Evolutionary conservation across 2,329 filamentous ascomycete genomes (phyloP), one percentile per base, ranked within the genome.

Genomic region (Aspergillus pseudoglaucus): DNA sequence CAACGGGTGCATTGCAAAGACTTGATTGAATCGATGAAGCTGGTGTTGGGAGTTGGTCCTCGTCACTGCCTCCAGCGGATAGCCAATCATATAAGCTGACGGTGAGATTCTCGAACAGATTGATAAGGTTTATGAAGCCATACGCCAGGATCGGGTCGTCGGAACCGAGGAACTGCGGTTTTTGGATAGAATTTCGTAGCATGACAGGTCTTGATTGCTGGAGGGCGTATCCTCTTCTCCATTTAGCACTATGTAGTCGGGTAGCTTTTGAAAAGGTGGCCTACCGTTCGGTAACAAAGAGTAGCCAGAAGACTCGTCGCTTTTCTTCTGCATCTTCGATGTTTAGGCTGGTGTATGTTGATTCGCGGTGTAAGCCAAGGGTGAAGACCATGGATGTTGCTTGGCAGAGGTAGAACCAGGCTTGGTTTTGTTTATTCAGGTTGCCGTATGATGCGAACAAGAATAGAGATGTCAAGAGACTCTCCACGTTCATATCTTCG

Each of bases 351-450:
- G 75, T 56, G 60, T 88, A 89, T 2, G 64, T 67, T 2, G 64
- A 58, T 53, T 75, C 72, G 9, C 71, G 70, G 51, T 74, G 68
- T 41, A 75, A 60, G 0, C 64, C 64, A 25, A 75, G 57, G 1
- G 67, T 66, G 45, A 73, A 70, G 5, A 66, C 67, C 65, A 91
- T 74, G 5, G 87, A 90, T 1, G 82, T 84, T 5, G 85, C 85
- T 66, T 93, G 87, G 22, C 87, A 82, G 8, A 91, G 72, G 62
- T 88, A 82, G 61, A 83, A 90, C 87, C 87, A 91, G 1, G 86
- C 87, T 64, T 83, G 83, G 53, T 86, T 82, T 63, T 90, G 85
- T 63, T 83, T 75, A 53, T 89, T 85, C 42, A 88, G 71, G 33
- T 81, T 84, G 51, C 85, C 84, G 63, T 85, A 81, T 49, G 83